A percentile compares a stretch with the other conserved stretches of the same genome.
phyloP scores from a whole-genome alignment of 2,329 filamentous ascomycete species.

The Ceratocystis cubensis region DNA sequence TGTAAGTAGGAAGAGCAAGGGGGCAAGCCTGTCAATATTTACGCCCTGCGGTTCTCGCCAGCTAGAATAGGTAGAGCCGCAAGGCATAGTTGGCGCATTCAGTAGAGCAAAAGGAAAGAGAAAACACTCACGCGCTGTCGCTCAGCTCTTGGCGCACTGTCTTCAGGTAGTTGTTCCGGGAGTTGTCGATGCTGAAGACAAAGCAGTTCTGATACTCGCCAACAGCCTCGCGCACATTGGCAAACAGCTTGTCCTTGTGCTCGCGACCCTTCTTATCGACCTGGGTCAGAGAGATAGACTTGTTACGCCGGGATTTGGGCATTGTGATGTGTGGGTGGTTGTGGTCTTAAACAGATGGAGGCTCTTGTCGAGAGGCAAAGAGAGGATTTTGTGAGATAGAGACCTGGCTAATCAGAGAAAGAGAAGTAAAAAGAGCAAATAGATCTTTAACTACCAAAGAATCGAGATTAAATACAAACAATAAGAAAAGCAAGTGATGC shows the following conservation, averaged over 20 bases:
- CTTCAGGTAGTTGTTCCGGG: slow-evolving; percentile 95
- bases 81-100: no score
- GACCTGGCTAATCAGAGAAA: background rate
- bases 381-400: background rate
- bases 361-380: background rate
- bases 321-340: slow-evolving; percentile 39
- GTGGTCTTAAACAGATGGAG: background rate
- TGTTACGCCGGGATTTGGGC: slow-evolving; percentile 93
- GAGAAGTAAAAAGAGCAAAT: slow-evolving; percentile 7
- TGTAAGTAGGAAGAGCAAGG: background rate
- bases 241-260: slow-evolving; percentile 78
- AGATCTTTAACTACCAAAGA: background rate
- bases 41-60: no score
- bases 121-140: slow-evolving; percentile 58
- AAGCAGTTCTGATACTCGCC: slow-evolving; percentile 83
- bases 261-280: slow-evolving; percentile 87
- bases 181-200: slow-evolving; percentile 89
- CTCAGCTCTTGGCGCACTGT: slow-evolving; percentile 72
- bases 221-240: slow-evolving; percentile 73
- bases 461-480: background rate
- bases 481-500: background rate
- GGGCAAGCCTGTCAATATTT: background rate
- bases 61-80: no score
- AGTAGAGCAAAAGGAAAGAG: background rate
- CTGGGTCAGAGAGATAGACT: slow-evolving; percentile 79